Percentiles rank a stretch among this genome's conserved stretches.
Evolutionary conservation across 1,139 yeast genomes (phyloP).

Genomic region (Zygoascus meyerae): DNA sequence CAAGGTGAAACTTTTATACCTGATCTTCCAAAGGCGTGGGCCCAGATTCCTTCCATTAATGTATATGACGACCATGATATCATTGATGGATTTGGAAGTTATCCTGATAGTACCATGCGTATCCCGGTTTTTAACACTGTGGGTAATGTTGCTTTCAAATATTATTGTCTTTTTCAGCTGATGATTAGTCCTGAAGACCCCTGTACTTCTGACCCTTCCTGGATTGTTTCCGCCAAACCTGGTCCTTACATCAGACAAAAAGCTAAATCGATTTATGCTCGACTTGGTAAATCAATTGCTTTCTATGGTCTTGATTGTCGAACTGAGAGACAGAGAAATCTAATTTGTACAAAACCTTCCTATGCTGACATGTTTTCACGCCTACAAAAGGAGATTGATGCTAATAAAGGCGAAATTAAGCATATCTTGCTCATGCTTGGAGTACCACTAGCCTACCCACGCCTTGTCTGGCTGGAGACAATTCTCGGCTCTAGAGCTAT

Average conservation of each 20-base stretch:
- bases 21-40: slow-evolving; percentile 66
- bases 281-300: slow-evolving; percentile 68
- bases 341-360: slow-evolving; percentile 50
- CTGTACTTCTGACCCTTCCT: slow-evolving; percentile 33
- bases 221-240: slow-evolving; percentile 30
- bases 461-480: slow-evolving; percentile 84
- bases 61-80: slow-evolving; percentile 84
- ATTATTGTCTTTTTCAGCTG: slow-evolving; percentile 88
- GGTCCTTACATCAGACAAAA: slow-evolving; percentile 66
- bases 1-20: slow-evolving; percentile 59
- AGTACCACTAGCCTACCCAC: slow-evolving; percentile 90
- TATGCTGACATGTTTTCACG: slow-evolving; percentile 60
- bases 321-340: slow-evolving; percentile 69
- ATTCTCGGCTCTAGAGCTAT: slow-evolving; percentile 52
- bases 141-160: slow-evolving; percentile 75
- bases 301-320: slow-evolving; percentile 85
- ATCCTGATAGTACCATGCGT: slow-evolving; percentile 66
- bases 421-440: slow-evolving; percentile 83
- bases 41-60: slow-evolving; percentile 78
- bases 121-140: slow-evolving; percentile 61
- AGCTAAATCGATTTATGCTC: slow-evolving; percentile 62
- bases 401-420: slow-evolving; percentile 50
- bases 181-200: slow-evolving; percentile 52
- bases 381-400: slow-evolving; percentile 46
- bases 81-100: slow-evolving; percentile 93